Conservation (phyloP, 352 stramenopile genomes). For the Thalassiosira livingstoniorum region DNA sequence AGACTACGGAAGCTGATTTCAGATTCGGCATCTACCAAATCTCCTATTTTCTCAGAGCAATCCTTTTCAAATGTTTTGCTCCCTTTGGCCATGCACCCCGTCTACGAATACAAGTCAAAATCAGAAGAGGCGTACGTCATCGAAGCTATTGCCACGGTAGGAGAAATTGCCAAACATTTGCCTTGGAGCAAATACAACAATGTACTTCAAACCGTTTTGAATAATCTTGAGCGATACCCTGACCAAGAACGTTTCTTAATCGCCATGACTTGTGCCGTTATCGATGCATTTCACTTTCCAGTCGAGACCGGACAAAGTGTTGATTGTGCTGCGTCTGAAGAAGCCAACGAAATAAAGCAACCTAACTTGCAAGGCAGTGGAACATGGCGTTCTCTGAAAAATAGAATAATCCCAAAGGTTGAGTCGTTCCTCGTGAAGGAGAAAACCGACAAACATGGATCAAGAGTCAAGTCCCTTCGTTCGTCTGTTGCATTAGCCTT, state of each 20-base stretch:
- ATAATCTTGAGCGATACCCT: slow-evolving; percentile 88
- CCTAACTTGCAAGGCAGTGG: background rate
- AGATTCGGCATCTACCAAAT: slow-evolving; percentile 11
- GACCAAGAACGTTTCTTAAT: slow-evolving; percentile 91
- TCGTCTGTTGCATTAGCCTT: slow-evolving; percentile 94
- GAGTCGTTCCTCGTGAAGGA: slow-evolving; percentile 86
- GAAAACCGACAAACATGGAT: slow-evolving; percentile 82
- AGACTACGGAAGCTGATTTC: slow-evolving; percentile 90
- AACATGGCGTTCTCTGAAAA: slow-evolving; percentile 85
- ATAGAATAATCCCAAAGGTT: slow-evolving; percentile 86
- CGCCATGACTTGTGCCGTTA: slow-evolving; percentile 91
- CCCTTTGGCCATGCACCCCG: slow-evolving; percentile 94
- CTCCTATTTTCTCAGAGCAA: slow-evolving; percentile 65
- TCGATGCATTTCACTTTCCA: slow-evolving; percentile 97
- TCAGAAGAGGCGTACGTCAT: slow-evolving; percentile 91
- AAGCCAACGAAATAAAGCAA: background rate
- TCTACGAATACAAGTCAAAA: slow-evolving; percentile 94
- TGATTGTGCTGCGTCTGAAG: slow-evolving; percentile 34
- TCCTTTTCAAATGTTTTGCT: slow-evolving; percentile 93
- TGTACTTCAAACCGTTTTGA: slow-evolving; percentile 91
- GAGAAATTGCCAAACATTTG: slow-evolving; percentile 90
- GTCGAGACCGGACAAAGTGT: slow-evolving; percentile 52
- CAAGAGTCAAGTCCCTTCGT: slow-evolving; percentile 91
- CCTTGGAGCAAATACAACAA: slow-evolving; percentile 97
- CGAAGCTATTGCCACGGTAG: slow-evolving; percentile 93